Conservation (phyloP, 2,329 filamentous ascomycete species). For the Cercospora canescens region DNA sequence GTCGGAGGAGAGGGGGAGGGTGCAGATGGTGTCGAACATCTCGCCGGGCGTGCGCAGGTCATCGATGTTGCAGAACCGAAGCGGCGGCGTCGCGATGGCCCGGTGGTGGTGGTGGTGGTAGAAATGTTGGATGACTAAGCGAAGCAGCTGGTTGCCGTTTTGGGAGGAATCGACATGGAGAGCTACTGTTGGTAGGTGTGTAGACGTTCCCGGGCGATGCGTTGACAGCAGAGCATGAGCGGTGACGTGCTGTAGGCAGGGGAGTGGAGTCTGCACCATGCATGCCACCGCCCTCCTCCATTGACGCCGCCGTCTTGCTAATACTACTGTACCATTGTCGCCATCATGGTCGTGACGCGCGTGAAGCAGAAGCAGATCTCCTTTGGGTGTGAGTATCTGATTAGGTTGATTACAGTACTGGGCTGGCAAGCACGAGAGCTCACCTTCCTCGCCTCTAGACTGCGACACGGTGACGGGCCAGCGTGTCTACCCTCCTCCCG, state of each 20-base stretch:
- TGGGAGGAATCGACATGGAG: not conserved
- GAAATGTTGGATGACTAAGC: slow-evolving; percentile 1
- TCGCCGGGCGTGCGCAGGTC: slow-evolving; percentile 1
- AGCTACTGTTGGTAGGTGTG: no score
- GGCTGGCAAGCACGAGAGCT: not conserved
- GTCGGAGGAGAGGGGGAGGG: slow-evolving; percentile 79
- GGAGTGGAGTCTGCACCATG: not conserved
- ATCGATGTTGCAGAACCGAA: slow-evolving; percentile 2
- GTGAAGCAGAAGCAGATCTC: slow-evolving; percentile 37
- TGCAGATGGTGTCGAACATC: slow-evolving; percentile 93
- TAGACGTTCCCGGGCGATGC: no score
- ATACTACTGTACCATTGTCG: not conserved
- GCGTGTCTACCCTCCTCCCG: slow-evolving; percentile 36
- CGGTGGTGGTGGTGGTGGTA: not conserved
- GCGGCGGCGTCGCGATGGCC: not conserved
- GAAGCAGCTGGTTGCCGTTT: not conserved
- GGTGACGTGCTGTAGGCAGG: slow-evolving; percentile 1
- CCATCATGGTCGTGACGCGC: slow-evolving; percentile 31
- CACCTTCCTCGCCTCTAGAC: slow-evolving; percentile 24
- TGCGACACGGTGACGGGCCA: slow-evolving; percentile 38
- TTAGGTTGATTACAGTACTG: no score
- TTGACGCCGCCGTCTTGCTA: not conserved
- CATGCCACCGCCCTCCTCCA: not conserved
- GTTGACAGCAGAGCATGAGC: not conserved
- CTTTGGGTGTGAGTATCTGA: slow-evolving; percentile 33